Evolutionary conservation across 371 early-diverging fungal species (phyloP).

Genomic region (Mucor mucedo): DNA sequence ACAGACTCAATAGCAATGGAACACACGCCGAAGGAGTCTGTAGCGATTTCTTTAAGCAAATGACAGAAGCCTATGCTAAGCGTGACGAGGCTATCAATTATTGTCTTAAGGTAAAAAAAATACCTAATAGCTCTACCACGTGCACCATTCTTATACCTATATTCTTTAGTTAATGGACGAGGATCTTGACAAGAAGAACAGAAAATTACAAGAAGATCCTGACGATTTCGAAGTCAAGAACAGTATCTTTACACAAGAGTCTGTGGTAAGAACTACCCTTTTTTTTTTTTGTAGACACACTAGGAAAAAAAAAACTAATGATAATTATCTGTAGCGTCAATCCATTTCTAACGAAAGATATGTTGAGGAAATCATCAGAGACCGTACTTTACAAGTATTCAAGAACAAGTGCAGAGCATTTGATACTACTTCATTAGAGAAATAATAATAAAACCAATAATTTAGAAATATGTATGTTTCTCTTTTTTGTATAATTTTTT

Average conservation of each 20-base stretch:
- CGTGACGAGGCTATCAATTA: conserved; percentile 73
- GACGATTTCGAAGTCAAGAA: conserved; percentile 65
- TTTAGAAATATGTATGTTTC: neutral
- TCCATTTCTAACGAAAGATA: conserved; percentile 71
- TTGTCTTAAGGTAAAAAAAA: conserved; percentile 63
- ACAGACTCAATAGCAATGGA: conserved; percentile 75
- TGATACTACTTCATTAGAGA: conserved; percentile 59
- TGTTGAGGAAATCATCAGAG: conserved; percentile 78
- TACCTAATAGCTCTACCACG: too few species aligned
- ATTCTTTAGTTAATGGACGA: conserved; percentile 60
- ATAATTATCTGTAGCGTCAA: conserved; percentile 55
- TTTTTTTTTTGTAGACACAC: neutral
- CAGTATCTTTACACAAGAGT: conserved; percentile 63
- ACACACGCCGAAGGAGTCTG: conserved; percentile 71
- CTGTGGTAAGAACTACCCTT: conserved; percentile 52
- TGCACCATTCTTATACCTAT: neutral
- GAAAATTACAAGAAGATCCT: conserved; percentile 64
- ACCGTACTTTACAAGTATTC: conserved; percentile 73
- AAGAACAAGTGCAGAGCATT: conserved; percentile 70
- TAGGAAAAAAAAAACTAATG: neutral
- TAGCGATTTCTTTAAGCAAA: conserved; percentile 67
- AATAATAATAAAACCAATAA: conserved; percentile 17
- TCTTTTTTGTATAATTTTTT: neutral
- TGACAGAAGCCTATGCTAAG: conserved; percentile 68
- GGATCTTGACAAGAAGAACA: conserved; percentile 59